Conservation (phyloP, 1,284 basidiomycete genomes). For the Moesziomyces aphidis region DNA sequence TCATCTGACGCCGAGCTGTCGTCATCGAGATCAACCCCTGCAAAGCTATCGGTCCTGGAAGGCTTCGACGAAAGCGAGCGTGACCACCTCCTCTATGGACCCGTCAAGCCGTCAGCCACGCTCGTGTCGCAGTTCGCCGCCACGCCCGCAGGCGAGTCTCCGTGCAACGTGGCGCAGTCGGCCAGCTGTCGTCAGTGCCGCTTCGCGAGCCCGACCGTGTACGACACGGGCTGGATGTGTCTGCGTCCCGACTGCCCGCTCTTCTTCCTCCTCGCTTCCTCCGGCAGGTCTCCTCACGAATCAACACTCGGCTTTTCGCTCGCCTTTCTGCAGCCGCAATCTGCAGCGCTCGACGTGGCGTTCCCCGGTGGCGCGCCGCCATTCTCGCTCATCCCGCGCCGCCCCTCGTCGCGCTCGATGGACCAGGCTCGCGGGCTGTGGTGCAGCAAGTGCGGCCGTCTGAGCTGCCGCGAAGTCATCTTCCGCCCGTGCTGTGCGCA, state of each 20-base stretch:
- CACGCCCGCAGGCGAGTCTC: constrained; percentile 1
- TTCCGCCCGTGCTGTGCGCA: constrained; percentile 30
- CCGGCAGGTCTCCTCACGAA: constrained; percentile 2
- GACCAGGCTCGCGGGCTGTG: constrained; percentile 37
- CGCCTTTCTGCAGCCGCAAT: constrained; percentile 16
- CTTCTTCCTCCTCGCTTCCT: constrained; percentile 27
- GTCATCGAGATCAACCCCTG: not conserved
- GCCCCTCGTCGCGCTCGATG: constrained; percentile 9
- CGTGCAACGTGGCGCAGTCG: constrained; percentile 13
- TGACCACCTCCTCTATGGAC: constrained; percentile 14
- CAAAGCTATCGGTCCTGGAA: not conserved
- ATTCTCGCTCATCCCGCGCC: constrained; percentile 17
- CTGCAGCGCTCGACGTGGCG: constrained; percentile 5
- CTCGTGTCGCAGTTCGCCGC: constrained; percentile 15
- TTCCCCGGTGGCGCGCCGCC: constrained; percentile 20
- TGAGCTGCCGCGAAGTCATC: constrained; percentile 41
- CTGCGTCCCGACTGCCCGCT: constrained; percentile 20
- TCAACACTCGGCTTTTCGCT: constrained; percentile 5
- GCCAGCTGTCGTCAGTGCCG: constrained; percentile 21
- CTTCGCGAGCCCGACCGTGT: constrained; percentile 22
- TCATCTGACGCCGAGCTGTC: not conserved
- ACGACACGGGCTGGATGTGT: constrained; percentile 44
- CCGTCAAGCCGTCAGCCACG: constrained; percentile 1
- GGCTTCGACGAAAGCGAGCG: constrained; percentile 1
- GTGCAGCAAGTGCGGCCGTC: constrained; percentile 35